phyloP scores from a whole-genome alignment of 768 basidiomycete species.

The Steccherinum ochraceum region DNA sequence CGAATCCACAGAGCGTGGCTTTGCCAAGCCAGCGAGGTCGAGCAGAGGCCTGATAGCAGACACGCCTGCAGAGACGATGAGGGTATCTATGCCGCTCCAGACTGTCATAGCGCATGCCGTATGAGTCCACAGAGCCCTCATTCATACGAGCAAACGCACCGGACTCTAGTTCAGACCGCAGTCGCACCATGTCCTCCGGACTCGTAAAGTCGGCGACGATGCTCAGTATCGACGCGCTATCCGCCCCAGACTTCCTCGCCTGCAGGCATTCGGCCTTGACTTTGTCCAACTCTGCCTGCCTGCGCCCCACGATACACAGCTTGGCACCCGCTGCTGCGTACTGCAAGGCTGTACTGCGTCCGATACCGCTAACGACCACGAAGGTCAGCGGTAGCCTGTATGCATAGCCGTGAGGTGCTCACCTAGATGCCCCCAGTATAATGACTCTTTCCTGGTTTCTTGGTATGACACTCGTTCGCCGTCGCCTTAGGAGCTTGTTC shows the following conservation, averaged over 20 bases:
- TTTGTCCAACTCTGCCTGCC: slow-evolving; percentile 44
- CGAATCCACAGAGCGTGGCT: slow-evolving; percentile 20
- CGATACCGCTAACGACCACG: slow-evolving; percentile 52
- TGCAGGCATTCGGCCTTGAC: slow-evolving; percentile 56
- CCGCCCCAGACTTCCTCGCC: slow-evolving; percentile 14
- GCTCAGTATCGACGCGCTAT: slow-evolving; percentile 34
- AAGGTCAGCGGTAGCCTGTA: too few relatives aligned
- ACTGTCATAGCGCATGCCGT: slow-evolving; percentile 31
- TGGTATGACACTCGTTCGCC: slow-evolving; percentile 30
- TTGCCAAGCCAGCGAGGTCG: slow-evolving; percentile 54
- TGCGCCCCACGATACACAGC: slow-evolving; percentile 69
- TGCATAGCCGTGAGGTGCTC: slow-evolving; percentile 1
- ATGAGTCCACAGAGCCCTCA: neutral
- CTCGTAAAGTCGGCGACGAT: slow-evolving; percentile 58
- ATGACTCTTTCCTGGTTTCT: slow-evolving; percentile 63
- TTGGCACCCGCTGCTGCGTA: slow-evolving; percentile 74
- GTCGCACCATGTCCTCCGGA: slow-evolving; percentile 57
- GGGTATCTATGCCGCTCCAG: slow-evolving; percentile 79
- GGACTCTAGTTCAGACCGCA: slow-evolving; percentile 46
- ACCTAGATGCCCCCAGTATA: slow-evolving; percentile 70
- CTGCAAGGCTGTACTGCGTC: slow-evolving; percentile 57
- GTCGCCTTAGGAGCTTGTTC: slow-evolving; percentile 4
- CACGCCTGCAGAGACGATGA: slow-evolving; percentile 79
- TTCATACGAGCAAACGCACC: slow-evolving; percentile 35
- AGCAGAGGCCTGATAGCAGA: slow-evolving; percentile 76